phyloP scores from a whole-genome alignment of 805 yeast genomes.

The Starmerella lactis-condensi region DNA sequence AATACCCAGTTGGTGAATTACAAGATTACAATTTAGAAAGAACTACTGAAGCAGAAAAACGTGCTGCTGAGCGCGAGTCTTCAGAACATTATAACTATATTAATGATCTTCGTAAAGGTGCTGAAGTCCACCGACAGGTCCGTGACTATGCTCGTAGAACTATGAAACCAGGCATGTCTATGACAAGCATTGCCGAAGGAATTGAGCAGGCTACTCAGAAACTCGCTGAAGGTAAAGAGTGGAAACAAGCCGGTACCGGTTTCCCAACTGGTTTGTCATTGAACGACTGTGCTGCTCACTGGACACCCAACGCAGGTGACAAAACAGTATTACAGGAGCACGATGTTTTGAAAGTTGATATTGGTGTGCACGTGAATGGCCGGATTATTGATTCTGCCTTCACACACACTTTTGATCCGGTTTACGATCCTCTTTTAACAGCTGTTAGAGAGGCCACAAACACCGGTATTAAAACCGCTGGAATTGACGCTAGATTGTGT shows the following conservation, averaged over 20 bases:
- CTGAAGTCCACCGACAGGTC: constrained; percentile 87
- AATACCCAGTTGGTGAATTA: constrained; percentile 17
- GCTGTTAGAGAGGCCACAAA: constrained; percentile 90
- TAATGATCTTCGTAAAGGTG: constrained; percentile 82
- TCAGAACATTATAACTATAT: constrained; percentile 30
- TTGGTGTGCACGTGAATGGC: constrained; percentile 93
- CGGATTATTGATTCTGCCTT: constrained; percentile 88
- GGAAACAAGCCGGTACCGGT: constrained; percentile 65
- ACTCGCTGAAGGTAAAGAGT: constrained; percentile 43
- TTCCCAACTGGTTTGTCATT: constrained; percentile 95
- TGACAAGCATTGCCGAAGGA: constrained; percentile 74
- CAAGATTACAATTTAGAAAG: constrained; percentile 28
- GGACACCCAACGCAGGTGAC: constrained; percentile 93
- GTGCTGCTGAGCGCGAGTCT: constrained; percentile 51
- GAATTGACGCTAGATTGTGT: constrained; percentile 84
- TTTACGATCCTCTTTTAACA: constrained; percentile 52
- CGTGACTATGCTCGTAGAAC: constrained; percentile 56
- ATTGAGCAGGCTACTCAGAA: constrained; percentile 73
- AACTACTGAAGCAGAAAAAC: constrained; percentile 68
- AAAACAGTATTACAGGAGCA: constrained; percentile 60
- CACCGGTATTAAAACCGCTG: constrained; percentile 82
- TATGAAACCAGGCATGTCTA: constrained; percentile 79
- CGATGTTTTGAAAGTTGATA: constrained; percentile 91
- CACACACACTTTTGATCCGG: constrained; percentile 57
- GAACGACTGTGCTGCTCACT: constrained; percentile 93